Evolutionary conservation across 2,329 filamentous ascomycete genomes (phyloP), one percentile per base, ranked within the genome.

Genomic region (Ophiostoma pallidulum): DNA sequence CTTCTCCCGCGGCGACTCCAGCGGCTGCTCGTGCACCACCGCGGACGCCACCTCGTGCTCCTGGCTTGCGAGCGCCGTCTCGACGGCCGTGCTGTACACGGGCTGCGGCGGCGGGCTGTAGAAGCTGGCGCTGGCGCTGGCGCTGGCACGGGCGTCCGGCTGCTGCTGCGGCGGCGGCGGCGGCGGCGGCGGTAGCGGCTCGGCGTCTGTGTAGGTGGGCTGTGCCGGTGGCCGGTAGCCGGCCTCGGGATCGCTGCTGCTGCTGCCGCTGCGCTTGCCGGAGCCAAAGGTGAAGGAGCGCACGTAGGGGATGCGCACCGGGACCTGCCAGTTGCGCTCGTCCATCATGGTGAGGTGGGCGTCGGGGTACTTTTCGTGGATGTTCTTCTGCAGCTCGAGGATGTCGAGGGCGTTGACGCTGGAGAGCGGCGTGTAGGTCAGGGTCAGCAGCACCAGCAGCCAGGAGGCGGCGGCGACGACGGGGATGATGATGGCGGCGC

Each of bases 401-500:
- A 50, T 47, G 22, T 54, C 52, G 10, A 54, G 46, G 3, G 48
- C 37, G 37, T 49, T 48, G 40, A 50, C 52, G 26, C 47, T 52
- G 19, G 44, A 38, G 10, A 46, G 29, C 13, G 45, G 38, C 37
- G 51, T 52, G 46, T 42, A 54, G 22, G 35, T 52, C 32, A 53
- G 41, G 9, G 42, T 29, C 9, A 53, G 12, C 7, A 50, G 44
- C 12, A 57, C 37, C 9, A 56, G 53, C 37, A 59, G 31, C 35
- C 35, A 47, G 3, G 50, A 47, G n/a, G 18, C 41, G 5, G 38
- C 22, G 5, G 50, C 29, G 4, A 52, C 26, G 14, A 48, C 53
- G 5, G 57, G 56, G 28, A 59, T 54, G 33, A 59, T 38, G 40
- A 59, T 56, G 36, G 59, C 54, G 10, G 56, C 46, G 35, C 54